Evolutionary conservation across 495 filamentous ascomycete species (phyloP), one percentile per base, ranked within the genome.

Genomic region (Trichoderma virens): DNA sequence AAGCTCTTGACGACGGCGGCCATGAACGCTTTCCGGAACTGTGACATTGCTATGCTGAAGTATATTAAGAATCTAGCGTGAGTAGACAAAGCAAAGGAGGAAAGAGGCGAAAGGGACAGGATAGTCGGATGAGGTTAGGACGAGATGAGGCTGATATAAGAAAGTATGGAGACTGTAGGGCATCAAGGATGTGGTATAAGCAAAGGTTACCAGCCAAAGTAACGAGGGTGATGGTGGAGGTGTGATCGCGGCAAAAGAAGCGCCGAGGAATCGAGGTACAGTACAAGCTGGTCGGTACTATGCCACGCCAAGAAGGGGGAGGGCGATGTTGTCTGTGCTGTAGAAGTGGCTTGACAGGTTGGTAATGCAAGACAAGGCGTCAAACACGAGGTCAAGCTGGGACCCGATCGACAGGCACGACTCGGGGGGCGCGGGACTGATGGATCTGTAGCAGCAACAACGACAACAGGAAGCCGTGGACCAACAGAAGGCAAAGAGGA

Each of bases 1-100:
- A 83, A 74, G 64, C 79, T 79, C 73, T 78, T 79, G 71, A 72
- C 51, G 38, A 78, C 67, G 62, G 77, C 78, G 64, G 78, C 72
- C 45, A 78, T 59, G 61, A 80, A 64, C 45, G 71, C 72, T 67
- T 76, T 75, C 62, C 74, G 75, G 59, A 82, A 68, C 32, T 74
- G 74, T 70, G 76, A 73, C 78, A 81, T 82, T 62, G 75, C 71
- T 71, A 71, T 74, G 73, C 69, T 73, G 76, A 79, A 71, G 61
- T 74, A 70, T 66, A 67, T 73, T 76, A 79, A 20, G 34, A 16
- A n/a, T 23, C 27, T 78, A 74, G 76, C 78, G 75, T 69, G 69
- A 71, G 68, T 34, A 65, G 62, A 62, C 47, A 14, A 13, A 62
- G 31, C 32, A 59, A 41, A 64, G 67, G 64, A 45, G 38, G 45